A percentile compares a stretch with the other conserved stretches of the same genome.
Conservation (phyloP, 2,329 filamentous ascomycete genomes). For the Claviceps monticola region DNA sequence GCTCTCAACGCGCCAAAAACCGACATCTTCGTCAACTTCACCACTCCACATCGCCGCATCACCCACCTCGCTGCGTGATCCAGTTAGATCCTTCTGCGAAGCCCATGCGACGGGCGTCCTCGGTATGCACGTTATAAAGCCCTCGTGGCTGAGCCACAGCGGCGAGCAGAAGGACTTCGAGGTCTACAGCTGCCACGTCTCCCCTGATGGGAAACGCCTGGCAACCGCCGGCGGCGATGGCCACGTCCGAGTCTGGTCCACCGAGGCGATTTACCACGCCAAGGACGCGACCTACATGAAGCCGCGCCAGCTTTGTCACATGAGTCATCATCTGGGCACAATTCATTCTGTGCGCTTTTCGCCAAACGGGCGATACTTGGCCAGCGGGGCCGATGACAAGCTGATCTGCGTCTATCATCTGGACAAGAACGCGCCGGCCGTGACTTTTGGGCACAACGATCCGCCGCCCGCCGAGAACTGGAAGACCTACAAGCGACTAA, state of each 20-base stretch:
- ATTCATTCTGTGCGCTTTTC: slow-evolving; percentile 97
- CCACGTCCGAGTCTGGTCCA: slow-evolving; percentile 95
- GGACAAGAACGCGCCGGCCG: slow-evolving; percentile 65
- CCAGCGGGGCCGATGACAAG: slow-evolving; percentile 95
- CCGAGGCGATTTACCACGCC: slow-evolving; percentile 78
- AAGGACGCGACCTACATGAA: slow-evolving; percentile 56
- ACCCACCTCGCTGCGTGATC: neutral
- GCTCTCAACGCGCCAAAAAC: neutral
- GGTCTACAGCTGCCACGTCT: slow-evolving; percentile 96
- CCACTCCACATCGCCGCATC: neutral
- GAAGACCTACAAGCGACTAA: slow-evolving; percentile 85
- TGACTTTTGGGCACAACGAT: slow-evolving; percentile 81
- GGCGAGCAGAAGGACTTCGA: slow-evolving; percentile 97
- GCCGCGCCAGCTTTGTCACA: slow-evolving; percentile 88
- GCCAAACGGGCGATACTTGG: slow-evolving; percentile 84
- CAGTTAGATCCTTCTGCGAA: neutral
- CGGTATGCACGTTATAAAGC: slow-evolving; percentile 78
- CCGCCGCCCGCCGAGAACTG: slow-evolving; percentile 92
- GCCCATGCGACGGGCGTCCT: slow-evolving; percentile 7
- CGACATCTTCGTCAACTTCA: neutral
- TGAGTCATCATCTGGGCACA: slow-evolving; percentile 96
- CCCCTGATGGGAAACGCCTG: slow-evolving; percentile 79
- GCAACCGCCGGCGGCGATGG: slow-evolving; percentile 95
- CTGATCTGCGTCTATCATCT: slow-evolving; percentile 95
- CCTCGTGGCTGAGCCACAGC: slow-evolving; percentile 88